Conservation (phyloP, 192 early-diverging fungal species). For the Entomortierella chlamydospora region DNA sequence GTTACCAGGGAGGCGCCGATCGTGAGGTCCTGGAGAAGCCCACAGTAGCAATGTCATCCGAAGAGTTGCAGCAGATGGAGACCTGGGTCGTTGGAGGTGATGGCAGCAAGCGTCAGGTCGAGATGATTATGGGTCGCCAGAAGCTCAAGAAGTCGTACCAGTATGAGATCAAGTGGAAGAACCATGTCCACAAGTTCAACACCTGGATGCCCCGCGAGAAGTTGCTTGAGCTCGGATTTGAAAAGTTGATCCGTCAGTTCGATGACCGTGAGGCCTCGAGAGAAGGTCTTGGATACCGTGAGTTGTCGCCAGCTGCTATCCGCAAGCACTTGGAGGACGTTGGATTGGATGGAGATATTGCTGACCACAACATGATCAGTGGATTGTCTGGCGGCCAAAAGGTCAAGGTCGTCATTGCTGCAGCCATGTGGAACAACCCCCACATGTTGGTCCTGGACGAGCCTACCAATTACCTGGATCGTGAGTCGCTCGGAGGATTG, state of each 20-base stretch:
- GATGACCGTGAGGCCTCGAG: constrained; percentile 63
- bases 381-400: constrained; percentile 80
- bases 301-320: constrained; percentile 47
- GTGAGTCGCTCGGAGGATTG: constrained; percentile 82
- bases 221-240: constrained; percentile 77
- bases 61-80: constrained; percentile 62
- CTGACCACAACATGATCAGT: constrained; percentile 66
- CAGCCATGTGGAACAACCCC: constrained; percentile 70
- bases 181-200: constrained; percentile 81
- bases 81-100: constrained; percentile 53
- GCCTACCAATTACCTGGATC: constrained; percentile 78
- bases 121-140: constrained; percentile 72
- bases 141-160: constrained; percentile 75
- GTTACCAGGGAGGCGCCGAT: constrained; percentile 81
- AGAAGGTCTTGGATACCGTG: constrained; percentile 54
- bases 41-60: constrained; percentile 74
- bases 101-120: constrained; percentile 59
- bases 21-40: constrained; percentile 83
- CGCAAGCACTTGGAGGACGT: constrained; percentile 61
- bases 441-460: constrained; percentile 86
- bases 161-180: constrained; percentile 78
- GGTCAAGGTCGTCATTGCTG: constrained; percentile 67
- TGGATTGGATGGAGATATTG: constrained; percentile 59
- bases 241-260: constrained; percentile 73
- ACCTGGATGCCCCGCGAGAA: constrained; percentile 79